Base-by-base conservation (phyloP, 1,139 yeast species). In the Yamadazyma atmosphaerica region DNA sequence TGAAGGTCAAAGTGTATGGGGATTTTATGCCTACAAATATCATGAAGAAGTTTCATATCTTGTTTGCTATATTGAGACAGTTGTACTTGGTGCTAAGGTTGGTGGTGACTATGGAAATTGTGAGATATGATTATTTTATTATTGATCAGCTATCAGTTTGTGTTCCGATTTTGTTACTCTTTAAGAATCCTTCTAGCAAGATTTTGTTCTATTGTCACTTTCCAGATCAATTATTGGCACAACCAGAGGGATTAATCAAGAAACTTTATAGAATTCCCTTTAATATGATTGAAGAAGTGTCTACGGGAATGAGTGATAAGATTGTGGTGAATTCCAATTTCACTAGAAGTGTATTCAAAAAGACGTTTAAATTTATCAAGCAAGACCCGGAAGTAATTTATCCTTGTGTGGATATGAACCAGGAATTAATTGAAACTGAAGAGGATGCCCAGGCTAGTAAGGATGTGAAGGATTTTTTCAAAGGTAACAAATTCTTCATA, bases 151-250 rank as follows among this genome's bases (percentile, higher is more conserved):
- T 92, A 40, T 82, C 96, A 2, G 82, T 88, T 45, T 83, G 95
- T 48, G 69, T 92, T 3, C 98, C 98, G 3, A 51, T 90, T 18
- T 51, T 92, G 25, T 79, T 81, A 39, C 41, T 73, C 18, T 74
- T 80, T 54, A 69, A 74, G 42, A 45, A 61, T 38, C 43, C 69
- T 38, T 57, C 76, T 4, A 41, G 63, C 28, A 67, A 73, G 39
- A 72, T 86, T 4, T 61, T 92, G 37, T 92, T 92, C 57, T 92
- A 92, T 60, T 90, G 98, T 52, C 99, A 92, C 63, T 92, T 92
- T 61, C 98, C 99, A 0, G 99, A 92, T 60, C 86, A 86, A 55
- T 67, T 85, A 34, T 64, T 92, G 36, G 82, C 96, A 0, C 68
- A 71, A 18, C 81, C 83, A 36, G 65, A 72, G 1, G 70, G 83